A percentile compares a stretch with the other conserved stretches of the same genome.
phyloP scores from a whole-genome alignment of 2,329 filamentous ascomycete genomes.

The Paecilomyces dactylethromorphus region DNA sequence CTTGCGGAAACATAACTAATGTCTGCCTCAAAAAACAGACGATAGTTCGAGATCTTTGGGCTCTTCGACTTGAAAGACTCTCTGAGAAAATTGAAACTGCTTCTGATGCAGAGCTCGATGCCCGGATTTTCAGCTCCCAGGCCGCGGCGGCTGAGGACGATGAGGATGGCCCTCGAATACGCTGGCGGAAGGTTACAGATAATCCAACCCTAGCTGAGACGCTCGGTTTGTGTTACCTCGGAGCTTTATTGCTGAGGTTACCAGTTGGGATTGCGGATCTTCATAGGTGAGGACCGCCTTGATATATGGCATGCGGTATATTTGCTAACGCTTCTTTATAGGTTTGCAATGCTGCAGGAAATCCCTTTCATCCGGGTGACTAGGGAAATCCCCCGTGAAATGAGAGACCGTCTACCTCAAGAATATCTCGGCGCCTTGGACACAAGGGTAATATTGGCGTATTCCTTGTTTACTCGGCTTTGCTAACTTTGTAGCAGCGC shows the following conservation, averaged over 20 bases:
- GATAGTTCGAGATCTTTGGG: constrained; percentile 79
- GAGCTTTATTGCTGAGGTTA: constrained; percentile 64
- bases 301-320: neutral
- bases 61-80: constrained; percentile 60
- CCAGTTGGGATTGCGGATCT: constrained; percentile 72
- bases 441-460: constrained; percentile 22
- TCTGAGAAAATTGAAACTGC: constrained; percentile 37
- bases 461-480: neutral
- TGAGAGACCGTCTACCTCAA: constrained; percentile 38
- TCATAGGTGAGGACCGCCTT: constrained; percentile 31
- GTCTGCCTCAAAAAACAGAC: constrained; percentile 24
- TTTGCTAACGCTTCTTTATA: constrained; percentile 4
- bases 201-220: constrained; percentile 67
- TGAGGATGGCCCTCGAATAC: constrained; percentile 25
- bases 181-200: constrained; percentile 25
- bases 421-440: constrained; percentile 36
- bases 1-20: constrained; percentile 1
- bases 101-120: constrained; percentile 25
- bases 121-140: constrained; percentile 55
- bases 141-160: constrained; percentile 43
- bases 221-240: constrained; percentile 73
- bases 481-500: constrained; percentile 14
- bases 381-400: constrained; percentile 36
- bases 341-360: constrained; percentile 56
- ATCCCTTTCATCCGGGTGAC: constrained; percentile 65